Evolutionary conservation across 805 yeast species (phyloP), one percentile per base, ranked within the genome.

Genomic region (Candida maesae): DNA sequence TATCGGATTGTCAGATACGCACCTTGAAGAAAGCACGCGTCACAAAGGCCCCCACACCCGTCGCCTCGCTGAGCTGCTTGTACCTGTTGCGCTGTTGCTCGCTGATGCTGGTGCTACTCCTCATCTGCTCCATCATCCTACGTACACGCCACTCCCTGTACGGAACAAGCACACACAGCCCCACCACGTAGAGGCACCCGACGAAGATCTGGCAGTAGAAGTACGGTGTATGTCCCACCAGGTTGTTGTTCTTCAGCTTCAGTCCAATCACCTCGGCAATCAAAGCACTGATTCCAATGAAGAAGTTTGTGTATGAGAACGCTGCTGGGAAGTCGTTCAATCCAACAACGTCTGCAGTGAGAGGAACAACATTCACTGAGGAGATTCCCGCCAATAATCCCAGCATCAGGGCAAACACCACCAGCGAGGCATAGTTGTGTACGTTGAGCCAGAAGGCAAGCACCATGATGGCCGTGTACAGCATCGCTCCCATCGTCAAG

Each of bases 141-240:
- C 67, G 50, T 2, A 81, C 74, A 41, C 73, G 64, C 65, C 68
- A 66, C 47, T 78, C 81, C 47, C 89, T 65, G 16, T 77, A 61
- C 1, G 75, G 61, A 2, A 76, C 43, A 40, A 73, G 59, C 20
- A 76, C 42, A 3, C 76, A 6, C 10, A 71, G 52, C 0, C 73
- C 73, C 10, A 59, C 59, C n/a, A 71, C 53, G 47, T 71, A 73
- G 34, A 73, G 58, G 15, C 68, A 52, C 2, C 84, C 87, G 5
- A 78, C 71, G 55, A 78, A 79, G 2, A 79, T 66, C 52, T 81
- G 87, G 2, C 83, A 69, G 48, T 80, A 71, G 26, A 74, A 59
- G 49, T 73, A 81, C 3, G 86, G 84, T 21, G 59, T 63, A 6
- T 41, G 42, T 7, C 47, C 46, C 10, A 42, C 35, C 2, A 49